A percentile compares a stretch with the other conserved stretches of the same genome.
These are phyloP conservation scores for Ganoderma lucidum DNA, from an alignment of 1,284 basidiomycete species.

Conservation along the genomic window DNA sequence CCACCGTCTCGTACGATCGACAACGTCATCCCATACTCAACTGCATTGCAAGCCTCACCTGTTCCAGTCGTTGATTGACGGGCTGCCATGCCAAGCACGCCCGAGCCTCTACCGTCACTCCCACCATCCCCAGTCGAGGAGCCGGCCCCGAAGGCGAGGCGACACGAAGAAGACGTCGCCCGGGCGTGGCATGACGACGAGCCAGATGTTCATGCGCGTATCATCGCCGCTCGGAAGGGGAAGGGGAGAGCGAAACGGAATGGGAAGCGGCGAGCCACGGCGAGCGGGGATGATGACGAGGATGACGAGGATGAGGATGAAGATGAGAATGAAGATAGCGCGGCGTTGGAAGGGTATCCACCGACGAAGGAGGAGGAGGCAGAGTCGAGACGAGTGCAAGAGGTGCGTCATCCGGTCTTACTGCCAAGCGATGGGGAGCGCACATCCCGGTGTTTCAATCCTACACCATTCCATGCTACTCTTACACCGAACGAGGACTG, in stretches of 20 bases:
- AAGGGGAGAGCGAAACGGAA: slow-evolving; percentile 23
- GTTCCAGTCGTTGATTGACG: not conserved
- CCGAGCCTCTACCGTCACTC: slow-evolving; percentile 45
- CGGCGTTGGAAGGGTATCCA: slow-evolving; percentile 57
- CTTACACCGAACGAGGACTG: not conserved
- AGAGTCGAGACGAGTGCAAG: slow-evolving; percentile 72
- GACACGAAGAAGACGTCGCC: slow-evolving; percentile 53
- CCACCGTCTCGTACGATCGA: slow-evolving; percentile 1
- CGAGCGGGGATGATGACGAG: slow-evolving; percentile 18
- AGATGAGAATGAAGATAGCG: slow-evolving; percentile 38
- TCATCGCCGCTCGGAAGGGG: slow-evolving; percentile 31
- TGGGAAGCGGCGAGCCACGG: slow-evolving; percentile 40
- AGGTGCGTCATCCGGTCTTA: slow-evolving; percentile 53
- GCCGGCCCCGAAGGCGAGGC: not conserved
- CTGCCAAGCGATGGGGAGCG: not conserved
- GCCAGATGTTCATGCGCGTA: not conserved
- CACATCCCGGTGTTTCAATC: slow-evolving; percentile 11
- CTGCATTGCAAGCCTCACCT: not conserved
- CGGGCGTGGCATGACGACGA: slow-evolving; percentile 26
- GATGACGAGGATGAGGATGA: slow-evolving; percentile 39
- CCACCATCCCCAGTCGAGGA: slow-evolving; percentile 46
- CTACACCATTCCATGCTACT: not conserved
- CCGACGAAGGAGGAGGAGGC: slow-evolving; percentile 68
- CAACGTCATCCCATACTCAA: not conserved
- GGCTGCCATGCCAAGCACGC: slow-evolving; percentile 34